A percentile compares a stretch with the other conserved stretches of the same genome.
These are phyloP conservation scores for Aspergillus pseudotamarii DNA, from an alignment of 2,329 filamentous ascomycete genomes.

Conservation along the genomic window DNA sequence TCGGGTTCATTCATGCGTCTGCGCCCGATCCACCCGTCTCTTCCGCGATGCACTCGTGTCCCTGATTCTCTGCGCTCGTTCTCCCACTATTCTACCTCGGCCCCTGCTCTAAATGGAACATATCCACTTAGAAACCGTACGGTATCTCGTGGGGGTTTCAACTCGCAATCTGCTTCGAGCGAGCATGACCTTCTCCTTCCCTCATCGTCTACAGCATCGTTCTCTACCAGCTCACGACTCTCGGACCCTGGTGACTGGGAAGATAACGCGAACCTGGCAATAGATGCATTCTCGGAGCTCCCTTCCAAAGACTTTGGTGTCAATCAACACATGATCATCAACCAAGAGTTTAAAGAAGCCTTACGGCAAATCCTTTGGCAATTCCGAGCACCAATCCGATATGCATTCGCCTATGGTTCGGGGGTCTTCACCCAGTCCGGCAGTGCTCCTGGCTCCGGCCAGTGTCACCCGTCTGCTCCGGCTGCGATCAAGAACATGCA, in stretches of 20 bases:
- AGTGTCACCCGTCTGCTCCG: slow-evolving; percentile 76
- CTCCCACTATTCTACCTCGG: slow-evolving; percentile 32
- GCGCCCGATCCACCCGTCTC: slow-evolving; percentile 21
- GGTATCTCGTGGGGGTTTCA: slow-evolving; percentile 21
- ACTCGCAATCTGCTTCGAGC: slow-evolving; percentile 16
- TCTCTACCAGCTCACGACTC: slow-evolving; percentile 35
- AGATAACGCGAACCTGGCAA: slow-evolving; percentile 70
- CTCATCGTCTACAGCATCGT: slow-evolving; percentile 27
- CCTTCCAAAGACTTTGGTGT: slow-evolving; percentile 82
- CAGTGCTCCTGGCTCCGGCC: slow-evolving; percentile 41
- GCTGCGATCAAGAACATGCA: slow-evolving; percentile 81
- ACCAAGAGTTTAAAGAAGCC: slow-evolving; percentile 91
- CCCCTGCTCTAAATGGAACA: slow-evolving; percentile 14
- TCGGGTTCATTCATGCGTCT: slow-evolving; percentile 27
- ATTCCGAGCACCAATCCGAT: slow-evolving; percentile 89
- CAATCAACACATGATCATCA: slow-evolving; percentile 95
- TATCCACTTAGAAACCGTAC: slow-evolving; percentile 19
- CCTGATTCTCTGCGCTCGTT: slow-evolving; percentile 30
- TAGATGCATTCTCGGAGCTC: slow-evolving; percentile 74
- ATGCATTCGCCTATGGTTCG: slow-evolving; percentile 96
- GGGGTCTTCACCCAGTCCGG: slow-evolving; percentile 86
- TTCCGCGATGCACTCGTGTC: slow-evolving; percentile 20
- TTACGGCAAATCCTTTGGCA: slow-evolving; percentile 85
- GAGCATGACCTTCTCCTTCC: slow-evolving; percentile 17
- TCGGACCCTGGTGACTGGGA: slow-evolving; percentile 67